Evolutionary conservation across 768 basidiomycete species (phyloP).

Genomic region (Leccinum longicurvipes): DNA sequence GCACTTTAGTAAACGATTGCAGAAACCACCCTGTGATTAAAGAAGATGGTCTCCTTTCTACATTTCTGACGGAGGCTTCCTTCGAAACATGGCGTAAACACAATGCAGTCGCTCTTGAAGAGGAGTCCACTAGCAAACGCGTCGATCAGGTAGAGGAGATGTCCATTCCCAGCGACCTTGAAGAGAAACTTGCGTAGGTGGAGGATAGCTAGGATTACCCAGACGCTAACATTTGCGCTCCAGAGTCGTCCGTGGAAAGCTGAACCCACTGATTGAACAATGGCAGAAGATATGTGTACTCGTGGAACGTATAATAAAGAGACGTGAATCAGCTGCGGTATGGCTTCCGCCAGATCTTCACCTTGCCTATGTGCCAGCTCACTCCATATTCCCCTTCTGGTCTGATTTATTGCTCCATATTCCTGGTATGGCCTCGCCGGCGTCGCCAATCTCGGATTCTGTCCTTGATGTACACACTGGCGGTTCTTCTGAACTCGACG

Average conservation of each 20-base stretch:
- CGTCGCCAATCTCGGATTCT: constrained; percentile 12
- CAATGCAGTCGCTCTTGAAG: constrained; percentile 71
- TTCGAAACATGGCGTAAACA: constrained; percentile 89
- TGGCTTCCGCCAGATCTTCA: constrained; percentile 59
- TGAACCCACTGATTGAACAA: constrained; percentile 78
- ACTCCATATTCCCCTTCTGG: constrained; percentile 59
- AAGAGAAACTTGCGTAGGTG: constrained; percentile 78
- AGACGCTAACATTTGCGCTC: constrained; percentile 1
- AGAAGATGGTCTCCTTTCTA: constrained; percentile 78
- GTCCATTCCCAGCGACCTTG: constrained; percentile 88
- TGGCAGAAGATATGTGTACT: constrained; percentile 90
- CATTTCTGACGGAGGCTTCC: constrained; percentile 79
- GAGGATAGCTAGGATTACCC: not conserved
- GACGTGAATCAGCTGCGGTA: constrained; percentile 92
- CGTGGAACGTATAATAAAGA: constrained; percentile 83
- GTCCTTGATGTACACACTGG: constrained; percentile 8
- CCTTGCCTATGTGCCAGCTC: constrained; percentile 65
- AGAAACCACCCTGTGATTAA: constrained; percentile 92
- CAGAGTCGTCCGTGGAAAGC: constrained; percentile 72
- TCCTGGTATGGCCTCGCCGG: constrained; percentile 28
- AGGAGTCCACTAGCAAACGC: constrained; percentile 79
- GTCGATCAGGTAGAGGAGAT: constrained; percentile 85
- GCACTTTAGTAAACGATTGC: not conserved
- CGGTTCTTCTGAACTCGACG: constrained; percentile 22
- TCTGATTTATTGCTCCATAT: constrained; percentile 32